Evolutionary conservation across 805 yeast species (phyloP).

Genomic region (Yarrowia osloensis): DNA sequence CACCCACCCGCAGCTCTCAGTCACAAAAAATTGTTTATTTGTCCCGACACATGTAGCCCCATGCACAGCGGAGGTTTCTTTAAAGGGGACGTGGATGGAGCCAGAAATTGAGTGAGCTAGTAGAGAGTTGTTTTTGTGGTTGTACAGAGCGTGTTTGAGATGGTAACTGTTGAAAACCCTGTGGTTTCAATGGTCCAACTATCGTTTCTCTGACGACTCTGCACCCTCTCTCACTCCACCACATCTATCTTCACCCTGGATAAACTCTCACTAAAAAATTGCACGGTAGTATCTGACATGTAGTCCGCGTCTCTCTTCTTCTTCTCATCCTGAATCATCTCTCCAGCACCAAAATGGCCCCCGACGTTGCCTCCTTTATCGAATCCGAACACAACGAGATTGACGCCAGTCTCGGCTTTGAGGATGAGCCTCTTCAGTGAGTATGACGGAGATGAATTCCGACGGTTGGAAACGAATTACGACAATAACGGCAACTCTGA

Average conservation of each 20-base stretch:
- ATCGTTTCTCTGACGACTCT: too few species aligned
- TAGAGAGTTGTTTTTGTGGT: too few species aligned
- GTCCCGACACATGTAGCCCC: conserved; percentile 23
- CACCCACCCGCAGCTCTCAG: background rate
- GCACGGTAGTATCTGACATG: conserved; percentile 3
- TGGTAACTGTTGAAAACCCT: too few species aligned
- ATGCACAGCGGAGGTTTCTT: conserved; percentile 12
- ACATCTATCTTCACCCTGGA: too few species aligned
- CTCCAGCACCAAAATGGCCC: conserved; percentile 14
- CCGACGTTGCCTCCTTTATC: conserved; percentile 19
- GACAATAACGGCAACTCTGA: too few species aligned
- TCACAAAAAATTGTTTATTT: conserved; percentile 20
- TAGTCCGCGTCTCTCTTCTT: background rate
- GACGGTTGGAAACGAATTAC: too few species aligned
- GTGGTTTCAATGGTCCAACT: too few species aligned
- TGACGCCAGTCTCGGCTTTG: conserved; percentile 21
- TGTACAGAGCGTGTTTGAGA: too few species aligned
- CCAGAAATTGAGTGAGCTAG: background rate
- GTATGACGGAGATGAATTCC: too few species aligned
- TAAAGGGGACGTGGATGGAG: background rate
- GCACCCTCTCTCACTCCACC: background rate
- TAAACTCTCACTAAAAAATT: conserved; percentile 11
- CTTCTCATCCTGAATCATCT: background rate
- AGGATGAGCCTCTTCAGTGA: conserved; percentile 26
- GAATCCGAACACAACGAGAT: background rate